Evolutionary conservation across 257 asterid genomes (phyloP), one percentile per base, ranked within the genome.

Genomic region (Jasminum sambac): DNA sequence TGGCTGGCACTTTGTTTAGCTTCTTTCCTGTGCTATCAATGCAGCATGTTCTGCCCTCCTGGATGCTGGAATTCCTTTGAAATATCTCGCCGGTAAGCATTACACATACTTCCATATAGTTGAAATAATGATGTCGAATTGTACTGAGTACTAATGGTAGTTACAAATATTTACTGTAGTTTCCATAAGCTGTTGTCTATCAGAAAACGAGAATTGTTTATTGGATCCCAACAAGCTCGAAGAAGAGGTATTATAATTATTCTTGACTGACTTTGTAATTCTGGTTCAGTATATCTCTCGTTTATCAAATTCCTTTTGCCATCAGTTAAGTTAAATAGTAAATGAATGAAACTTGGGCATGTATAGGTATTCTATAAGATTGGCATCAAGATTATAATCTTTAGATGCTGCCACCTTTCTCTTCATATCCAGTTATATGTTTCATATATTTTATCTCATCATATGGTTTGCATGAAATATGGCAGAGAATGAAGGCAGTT

Each of bases 41-140:
- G 99, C 95, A 55, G 84, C 92, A n/a, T 91, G 96, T 76, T 91
- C 93, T 77, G 99, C 99, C 61, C 96, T 94, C 66, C 72, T 88
- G 71, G 96, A 91, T 82, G 96, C 98, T 74, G 97, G 96, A 23
- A 81, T 94, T 79, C 97, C 96, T 72, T 80, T 91, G 82, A 91
- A 89, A 76, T 88, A 84, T 72, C 86, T 89, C 46, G 95, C 96
- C 39, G 96, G 99, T 89, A 88, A 72, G 52, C 65, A 13, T 30
- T 46, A 40, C 66, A 39, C 38, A 52, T 4, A 8, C 13, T 19
- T 52, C 61, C 6, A 19, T 55, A 21, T 21, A 11, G 34, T 21
- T 55, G 26, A 59, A 42, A 21, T 60, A 21, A 19, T 14, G 50
- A 68, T 34, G 8, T 71, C 39, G 17, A 63, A 63, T 37, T 17